Evolutionary conservation across 2,329 filamentous ascomycete species (phyloP).

Genomic region (Emericellopsis atlantica): DNA sequence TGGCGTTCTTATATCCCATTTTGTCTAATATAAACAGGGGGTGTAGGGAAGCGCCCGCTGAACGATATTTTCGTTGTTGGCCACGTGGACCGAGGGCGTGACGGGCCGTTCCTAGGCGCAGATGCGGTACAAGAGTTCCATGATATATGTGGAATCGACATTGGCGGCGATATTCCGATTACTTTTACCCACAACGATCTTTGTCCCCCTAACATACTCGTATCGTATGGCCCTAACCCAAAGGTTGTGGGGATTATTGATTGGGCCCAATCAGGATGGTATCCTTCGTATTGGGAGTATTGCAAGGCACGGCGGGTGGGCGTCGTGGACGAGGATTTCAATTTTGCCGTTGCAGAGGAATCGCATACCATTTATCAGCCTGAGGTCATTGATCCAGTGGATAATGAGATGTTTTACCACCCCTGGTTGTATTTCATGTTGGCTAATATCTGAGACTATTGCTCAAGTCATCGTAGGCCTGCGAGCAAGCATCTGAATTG

Average conservation of each 20-base stretch:
- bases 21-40: slow-evolving; percentile 11
- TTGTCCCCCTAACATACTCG: slow-evolving; percentile 11
- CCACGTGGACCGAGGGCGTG: slow-evolving; percentile 5
- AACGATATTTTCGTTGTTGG: slow-evolving; percentile 20
- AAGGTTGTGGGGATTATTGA: slow-evolving; percentile 12
- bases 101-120: slow-evolving; percentile 15
- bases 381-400: too few species aligned
- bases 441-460: too few species aligned
- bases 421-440: too few species aligned
- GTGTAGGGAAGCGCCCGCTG: slow-evolving; percentile 12
- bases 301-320: slow-evolving; percentile 9
- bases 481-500: too few species aligned
- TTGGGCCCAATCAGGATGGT: slow-evolving; percentile 17
- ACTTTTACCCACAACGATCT: slow-evolving; percentile 13
- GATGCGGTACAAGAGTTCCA: slow-evolving; percentile 18
- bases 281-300: slow-evolving; percentile 19
- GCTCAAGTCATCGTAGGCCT: too few species aligned
- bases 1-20: neutral
- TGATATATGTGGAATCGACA: slow-evolving; percentile 14
- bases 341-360: neutral
- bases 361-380: too few species aligned
- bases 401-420: too few species aligned
- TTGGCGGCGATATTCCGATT: slow-evolving; percentile 9
- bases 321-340: neutral
- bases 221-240: slow-evolving; percentile 7